Conservation (phyloP, 139 green algal species). For the Chlorella sorokiniana region DNA sequence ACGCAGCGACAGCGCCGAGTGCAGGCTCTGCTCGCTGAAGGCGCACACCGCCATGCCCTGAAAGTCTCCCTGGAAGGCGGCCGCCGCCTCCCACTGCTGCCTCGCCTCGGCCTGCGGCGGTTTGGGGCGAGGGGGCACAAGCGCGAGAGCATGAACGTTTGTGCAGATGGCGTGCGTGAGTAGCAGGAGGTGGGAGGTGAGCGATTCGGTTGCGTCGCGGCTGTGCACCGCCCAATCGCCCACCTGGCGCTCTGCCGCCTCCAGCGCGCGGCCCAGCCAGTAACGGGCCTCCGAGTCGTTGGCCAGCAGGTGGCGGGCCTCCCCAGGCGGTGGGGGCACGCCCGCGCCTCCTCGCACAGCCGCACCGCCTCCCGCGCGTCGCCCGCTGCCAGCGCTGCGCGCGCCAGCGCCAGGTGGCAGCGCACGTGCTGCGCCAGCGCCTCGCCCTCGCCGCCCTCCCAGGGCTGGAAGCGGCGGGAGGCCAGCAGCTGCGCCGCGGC, state of each 20-base stretch:
- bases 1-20: slow-evolving; percentile 11
- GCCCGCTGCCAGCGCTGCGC: slow-evolving; percentile 1
- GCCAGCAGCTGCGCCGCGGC: background rate
- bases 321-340: slow-evolving; percentile 7
- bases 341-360: background rate
- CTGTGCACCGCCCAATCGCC: background rate
- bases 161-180: no score
- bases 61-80: slow-evolving; percentile 3
- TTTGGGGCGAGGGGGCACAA: no score
- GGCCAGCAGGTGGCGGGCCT: slow-evolving; percentile 18
- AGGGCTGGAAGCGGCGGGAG: slow-evolving; percentile 4
- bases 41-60: slow-evolving; percentile 16
- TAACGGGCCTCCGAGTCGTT: slow-evolving; percentile 17
- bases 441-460: slow-evolving; percentile 18
- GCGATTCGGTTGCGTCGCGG: no score
- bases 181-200: no score
- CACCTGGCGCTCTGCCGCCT: background rate
- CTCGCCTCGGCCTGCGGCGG: slow-evolving; percentile 7
- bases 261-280: slow-evolving; percentile 4
- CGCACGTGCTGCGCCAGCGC: slow-evolving; percentile 24
- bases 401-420: background rate
- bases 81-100: slow-evolving; percentile 5
- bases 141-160: no score
- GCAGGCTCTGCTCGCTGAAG: slow-evolving; percentile 15
- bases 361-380: background rate